Evolutionary conservation across 1,284 basidiomycete genomes (phyloP).

Genomic region (Ustilago hordei): DNA sequence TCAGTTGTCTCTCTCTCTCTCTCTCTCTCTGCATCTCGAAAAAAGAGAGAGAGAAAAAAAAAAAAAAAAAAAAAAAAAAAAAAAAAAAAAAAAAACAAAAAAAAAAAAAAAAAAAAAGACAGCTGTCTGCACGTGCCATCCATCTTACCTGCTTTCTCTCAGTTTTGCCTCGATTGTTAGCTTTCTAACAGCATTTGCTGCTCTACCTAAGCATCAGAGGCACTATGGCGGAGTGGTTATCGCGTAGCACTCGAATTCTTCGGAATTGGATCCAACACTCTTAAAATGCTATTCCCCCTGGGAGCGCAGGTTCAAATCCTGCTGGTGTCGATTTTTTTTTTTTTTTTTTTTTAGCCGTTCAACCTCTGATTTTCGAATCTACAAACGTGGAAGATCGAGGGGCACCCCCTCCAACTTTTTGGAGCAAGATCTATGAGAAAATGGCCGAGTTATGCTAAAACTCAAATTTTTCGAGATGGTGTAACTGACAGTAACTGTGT

Average conservation of each 20-base stretch:
- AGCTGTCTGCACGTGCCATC: background rate
- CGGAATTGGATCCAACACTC: background rate
- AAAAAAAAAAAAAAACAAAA: no score
- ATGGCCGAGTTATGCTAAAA: no score
- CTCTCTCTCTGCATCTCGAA: background rate
- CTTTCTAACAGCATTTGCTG: background rate
- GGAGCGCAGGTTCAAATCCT: constrained; percentile 32
- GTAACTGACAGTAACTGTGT: no score
- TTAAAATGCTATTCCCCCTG: constrained; percentile 27
- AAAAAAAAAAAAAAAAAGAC: no score
- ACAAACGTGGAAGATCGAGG: no score
- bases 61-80: no score
- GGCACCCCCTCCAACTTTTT: background rate
- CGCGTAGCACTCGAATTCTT: constrained; percentile 26
- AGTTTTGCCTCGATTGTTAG: background rate
- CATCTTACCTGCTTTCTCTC: background rate
- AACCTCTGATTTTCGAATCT: no score
- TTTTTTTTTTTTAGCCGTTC: background rate
- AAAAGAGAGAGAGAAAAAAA: no score
- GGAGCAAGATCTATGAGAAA: no score
- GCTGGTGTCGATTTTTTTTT: constrained; percentile 31
- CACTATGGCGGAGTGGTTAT: constrained; percentile 35
- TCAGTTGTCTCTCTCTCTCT: background rate
- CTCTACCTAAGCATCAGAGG: background rate
- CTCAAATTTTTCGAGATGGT: no score